Percentiles rank a stretch among this genome's conserved stretches.
Conservation (phyloP, 306 rosid species). For the Rosa chinensis region DNA sequence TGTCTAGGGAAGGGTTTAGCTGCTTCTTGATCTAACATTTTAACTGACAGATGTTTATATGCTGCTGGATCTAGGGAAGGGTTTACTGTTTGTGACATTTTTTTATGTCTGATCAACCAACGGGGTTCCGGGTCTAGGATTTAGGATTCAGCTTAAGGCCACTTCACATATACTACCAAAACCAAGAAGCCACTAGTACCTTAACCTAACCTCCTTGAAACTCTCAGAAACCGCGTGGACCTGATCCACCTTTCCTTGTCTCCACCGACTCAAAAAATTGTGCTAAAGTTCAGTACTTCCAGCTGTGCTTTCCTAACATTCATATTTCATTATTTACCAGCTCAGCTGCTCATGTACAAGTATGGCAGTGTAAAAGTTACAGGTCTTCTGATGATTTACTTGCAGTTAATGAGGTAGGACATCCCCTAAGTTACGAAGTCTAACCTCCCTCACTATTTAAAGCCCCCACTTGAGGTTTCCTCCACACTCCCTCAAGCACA, state of each 20-base stretch:
- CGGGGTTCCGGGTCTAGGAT: not conserved
- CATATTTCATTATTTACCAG: not conserved
- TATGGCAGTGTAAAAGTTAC: not conserved
- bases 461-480: slow-evolving; percentile 9
- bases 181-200: slow-evolving; percentile 13
- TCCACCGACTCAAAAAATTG: not conserved
- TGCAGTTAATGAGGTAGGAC: not conserved
- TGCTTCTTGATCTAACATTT: not conserved
- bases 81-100: not conserved
- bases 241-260: slow-evolving; percentile 19
- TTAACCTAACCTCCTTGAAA: not conserved
- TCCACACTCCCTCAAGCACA: slow-evolving; percentile 9
- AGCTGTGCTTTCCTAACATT: slow-evolving; percentile 22
- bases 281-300: not conserved
- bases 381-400: not conserved
- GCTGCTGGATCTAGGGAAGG: not conserved
- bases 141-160: not conserved
- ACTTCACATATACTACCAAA: slow-evolving; percentile 22
- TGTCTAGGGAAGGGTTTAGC: not conserved
- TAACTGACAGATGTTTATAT: no score
- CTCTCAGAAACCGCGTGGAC: slow-evolving; percentile 33
- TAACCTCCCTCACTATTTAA: not conserved
- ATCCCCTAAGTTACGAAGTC: not conserved
- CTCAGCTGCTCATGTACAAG: not conserved
- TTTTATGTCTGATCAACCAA: not conserved